Base-by-base conservation (phyloP, 345 rosid genomes). In the Acer saccharum region DNA sequence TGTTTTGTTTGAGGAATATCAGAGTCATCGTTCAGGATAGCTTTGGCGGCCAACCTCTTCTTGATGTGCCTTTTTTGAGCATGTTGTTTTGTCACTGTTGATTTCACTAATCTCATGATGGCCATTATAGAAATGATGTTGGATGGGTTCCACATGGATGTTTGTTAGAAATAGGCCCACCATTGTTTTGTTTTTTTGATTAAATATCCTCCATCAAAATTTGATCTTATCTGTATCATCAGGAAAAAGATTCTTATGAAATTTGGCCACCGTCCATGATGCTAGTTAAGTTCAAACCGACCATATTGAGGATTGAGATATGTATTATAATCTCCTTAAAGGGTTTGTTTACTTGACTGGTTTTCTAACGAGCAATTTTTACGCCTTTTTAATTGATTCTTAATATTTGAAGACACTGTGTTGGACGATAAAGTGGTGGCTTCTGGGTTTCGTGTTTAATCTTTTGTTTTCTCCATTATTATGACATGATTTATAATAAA, bases 401-500 rank as follows among this genome's bases (percentile, higher is more conserved):
- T 20, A 20, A 35, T 11, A 29, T 46, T 75, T 75, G 20, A 16
- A 17, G 44, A 21, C n/a, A 17, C 44, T 54, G 21, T 44, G n/a
- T 48, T 41, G 62, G 32, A 35, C 25, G 35, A 7, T 23, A 18
- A 65, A 66, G 63, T n/a, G 48, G 50, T 52, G 20, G 71, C 10
- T 65, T 65, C 12, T 75, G 70, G 57, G n/a, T 32, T 65, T 21
- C 3, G 8, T 17, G 10, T 12, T 50, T 55, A 65, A 39, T 12
- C 46, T 75, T 65, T 48, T 65, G 63, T 65, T 10, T 35, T 29
- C 13, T 21, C 50, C 20, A 10, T 25, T 23, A 27, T 64, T 64
- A 2, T 74, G 77, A 65, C 29, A 10, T 70, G 55, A 75, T n/a
- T 23, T 48, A 52, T 20, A 18, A 75, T 25, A n/a, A 32, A 41